Base-by-base conservation (phyloP, 768 basidiomycete species). In the Crassisporium funariophilum region DNA sequence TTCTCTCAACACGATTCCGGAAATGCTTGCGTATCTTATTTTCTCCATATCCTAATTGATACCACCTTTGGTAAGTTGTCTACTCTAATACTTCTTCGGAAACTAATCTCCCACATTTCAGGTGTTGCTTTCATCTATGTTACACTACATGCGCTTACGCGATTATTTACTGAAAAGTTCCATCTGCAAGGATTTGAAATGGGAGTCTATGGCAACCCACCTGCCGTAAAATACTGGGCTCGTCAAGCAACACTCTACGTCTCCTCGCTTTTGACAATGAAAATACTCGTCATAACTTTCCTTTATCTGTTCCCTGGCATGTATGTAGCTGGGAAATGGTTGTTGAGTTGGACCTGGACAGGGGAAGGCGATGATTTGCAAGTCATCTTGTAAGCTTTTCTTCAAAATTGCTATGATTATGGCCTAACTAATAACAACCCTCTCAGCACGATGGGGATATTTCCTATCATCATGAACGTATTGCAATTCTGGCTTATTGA, bases 401-500 rank as follows among this genome's bases (percentile, higher is more conserved):
- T n/a, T n/a, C n/a, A n/a, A n/a, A n/a, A n/a, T n/a, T n/a, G n/a
- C 13, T 38, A 17, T 6, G 46, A 27, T 29, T 13, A 35, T 20
- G n/a, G 44, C 44, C 11, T 41, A 15, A 40, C 33, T 21, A 5
- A 25, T 50, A 46, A 31, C 33, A 17, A 47, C 37, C 47, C 19
- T 43, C 53, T 35, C 41, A 91, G 88, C 55, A 86, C 86, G 17
- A 94, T 98, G 91, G 91, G 91, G 42, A 66, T 95, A 41, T 93
- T 95, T 69, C 94, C 93, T 0, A 87, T 89, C 54, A 69, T 84
- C 34, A 91, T 91, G 89, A 93, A 93, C 64, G 69, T 92, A 27
- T 56, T 91, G 9, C 95, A 98, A 63, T 98, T 98, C 76, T 94
- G 94, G 84, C 72, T 97, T 41, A 94, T 97, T 47, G 92, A 97